Evolutionary conservation across 2,329 filamentous ascomycete genomes (phyloP).

Genomic region (Periconia sp.): DNA sequence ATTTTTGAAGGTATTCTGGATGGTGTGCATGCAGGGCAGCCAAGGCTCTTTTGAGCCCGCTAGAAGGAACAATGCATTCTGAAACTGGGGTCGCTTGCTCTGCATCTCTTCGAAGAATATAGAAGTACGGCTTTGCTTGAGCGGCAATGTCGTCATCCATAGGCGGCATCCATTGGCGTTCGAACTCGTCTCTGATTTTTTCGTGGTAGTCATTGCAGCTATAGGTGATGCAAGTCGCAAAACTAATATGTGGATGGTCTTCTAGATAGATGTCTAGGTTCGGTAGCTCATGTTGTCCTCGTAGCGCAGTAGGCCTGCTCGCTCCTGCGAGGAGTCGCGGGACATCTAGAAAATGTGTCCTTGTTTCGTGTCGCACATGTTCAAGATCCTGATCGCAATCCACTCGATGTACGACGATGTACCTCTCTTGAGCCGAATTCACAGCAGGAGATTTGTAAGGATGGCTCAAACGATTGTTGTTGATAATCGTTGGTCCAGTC

Average conservation of each 20-base stretch:
- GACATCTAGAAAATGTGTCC: not conserved
- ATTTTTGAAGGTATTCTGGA: not conserved
- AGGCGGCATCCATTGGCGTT: constrained; percentile 1
- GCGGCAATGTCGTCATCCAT: not conserved
- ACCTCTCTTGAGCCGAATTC: too few species aligned
- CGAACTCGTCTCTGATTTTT: constrained; percentile 1
- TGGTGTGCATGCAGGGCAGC: not conserved
- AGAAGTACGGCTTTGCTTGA: constrained; percentile 1
- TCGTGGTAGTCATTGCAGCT: constrained; percentile 2
- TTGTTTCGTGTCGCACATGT: not conserved
- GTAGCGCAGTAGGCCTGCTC: not conserved
- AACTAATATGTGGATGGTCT: not conserved
- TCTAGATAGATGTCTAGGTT: constrained; percentile 1
- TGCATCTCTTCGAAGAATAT: constrained; percentile 1
- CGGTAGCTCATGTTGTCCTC: constrained; percentile 1
- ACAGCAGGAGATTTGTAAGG: too few species aligned
- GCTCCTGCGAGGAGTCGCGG: constrained; percentile 1
- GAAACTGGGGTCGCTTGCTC: not conserved
- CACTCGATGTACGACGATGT: constrained; percentile 6
- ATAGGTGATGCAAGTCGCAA: constrained; percentile 1
- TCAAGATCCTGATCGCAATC: not conserved
- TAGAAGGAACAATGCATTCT: not conserved
- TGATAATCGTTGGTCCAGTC: too few species aligned
- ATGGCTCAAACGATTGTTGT: too few species aligned
- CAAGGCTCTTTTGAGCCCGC: not conserved